phyloP scores from a whole-genome alignment of 83 land plant species.

The Diphasiastrum complanatum region DNA sequence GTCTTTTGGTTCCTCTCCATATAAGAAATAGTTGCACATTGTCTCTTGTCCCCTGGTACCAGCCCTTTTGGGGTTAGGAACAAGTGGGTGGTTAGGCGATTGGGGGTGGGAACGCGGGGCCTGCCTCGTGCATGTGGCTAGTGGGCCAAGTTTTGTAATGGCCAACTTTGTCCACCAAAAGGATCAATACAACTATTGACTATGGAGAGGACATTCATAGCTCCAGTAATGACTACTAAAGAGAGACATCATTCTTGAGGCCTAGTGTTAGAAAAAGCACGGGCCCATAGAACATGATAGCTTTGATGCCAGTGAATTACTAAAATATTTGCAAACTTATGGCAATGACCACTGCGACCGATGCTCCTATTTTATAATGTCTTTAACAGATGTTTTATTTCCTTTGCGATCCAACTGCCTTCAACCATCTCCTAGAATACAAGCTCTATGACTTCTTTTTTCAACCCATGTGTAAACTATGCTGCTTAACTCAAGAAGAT shows the following conservation, averaged over 20 bases:
- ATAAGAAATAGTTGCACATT: no score
- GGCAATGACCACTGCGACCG: conserved; percentile 59
- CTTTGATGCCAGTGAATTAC: conserved; percentile 63
- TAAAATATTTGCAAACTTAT: conserved; percentile 45
- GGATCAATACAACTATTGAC: conserved; percentile 49
- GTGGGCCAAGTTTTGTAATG: no score
- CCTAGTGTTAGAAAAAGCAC: conserved; percentile 54
- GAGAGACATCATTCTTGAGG: conserved; percentile 44
- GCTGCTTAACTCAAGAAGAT: no score
- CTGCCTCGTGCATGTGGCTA: no score
- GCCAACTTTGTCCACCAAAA: conserved; percentile 51
- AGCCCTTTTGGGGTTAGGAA: no score
- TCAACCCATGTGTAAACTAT: no score
- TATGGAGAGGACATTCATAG: conserved; percentile 49
- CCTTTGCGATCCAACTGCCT: conserved; percentile 40
- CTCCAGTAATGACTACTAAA: conserved; percentile 57
- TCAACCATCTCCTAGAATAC: conserved; percentile 48
- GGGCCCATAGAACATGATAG: conserved; percentile 68
- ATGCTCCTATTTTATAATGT: conserved; percentile 31
- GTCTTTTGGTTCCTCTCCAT: no score
- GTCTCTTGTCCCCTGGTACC: no score
- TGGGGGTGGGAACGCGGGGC: no score
- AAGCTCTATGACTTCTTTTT: conserved; percentile 41
- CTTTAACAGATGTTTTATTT: conserved; percentile 52
- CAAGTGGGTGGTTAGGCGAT: no score